Conservation (phyloP, 2,329 filamentous ascomycete genomes). For the Seiridium unicorne region DNA sequence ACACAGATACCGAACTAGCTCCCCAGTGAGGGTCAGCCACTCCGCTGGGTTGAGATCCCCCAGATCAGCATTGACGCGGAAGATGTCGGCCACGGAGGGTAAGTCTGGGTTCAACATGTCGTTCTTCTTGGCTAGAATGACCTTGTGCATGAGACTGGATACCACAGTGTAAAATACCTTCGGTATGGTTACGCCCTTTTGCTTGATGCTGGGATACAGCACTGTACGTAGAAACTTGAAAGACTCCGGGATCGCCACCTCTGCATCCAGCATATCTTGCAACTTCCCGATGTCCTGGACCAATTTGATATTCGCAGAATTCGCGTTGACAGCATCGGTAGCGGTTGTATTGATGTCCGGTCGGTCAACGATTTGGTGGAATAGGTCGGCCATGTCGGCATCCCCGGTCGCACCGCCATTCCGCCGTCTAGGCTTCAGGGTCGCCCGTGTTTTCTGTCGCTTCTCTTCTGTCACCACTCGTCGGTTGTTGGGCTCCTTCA, state of each 20-base stretch:
- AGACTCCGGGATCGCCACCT: conserved; percentile 18
- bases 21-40: conserved; percentile 33
- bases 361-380: conserved; percentile 22
- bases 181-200: conserved; percentile 22
- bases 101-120: conserved; percentile 28
- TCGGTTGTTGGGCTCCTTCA: not conserved
- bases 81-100: conserved; percentile 37
- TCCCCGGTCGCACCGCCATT: not conserved
- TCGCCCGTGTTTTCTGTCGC: not conserved
- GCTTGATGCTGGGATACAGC: conserved; percentile 27
- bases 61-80: conserved; percentile 32
- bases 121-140: conserved; percentile 29
- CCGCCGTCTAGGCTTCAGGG: not conserved
- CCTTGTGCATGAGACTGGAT: conserved; percentile 26
- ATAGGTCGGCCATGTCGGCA: conserved; percentile 20
- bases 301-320: conserved; percentile 9
- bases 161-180: conserved; percentile 28
- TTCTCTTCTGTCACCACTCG: not conserved
- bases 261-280: conserved; percentile 29
- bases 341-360: conserved; percentile 15
- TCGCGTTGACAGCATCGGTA: conserved; percentile 8
- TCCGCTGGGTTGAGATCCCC: conserved; percentile 27
- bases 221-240: conserved; percentile 22
- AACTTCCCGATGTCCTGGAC: conserved; percentile 23
- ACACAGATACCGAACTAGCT: conserved; percentile 31